phyloP scores from a whole-genome alignment of 2,329 filamentous ascomycete species.

The Claviceps pusilla region DNA sequence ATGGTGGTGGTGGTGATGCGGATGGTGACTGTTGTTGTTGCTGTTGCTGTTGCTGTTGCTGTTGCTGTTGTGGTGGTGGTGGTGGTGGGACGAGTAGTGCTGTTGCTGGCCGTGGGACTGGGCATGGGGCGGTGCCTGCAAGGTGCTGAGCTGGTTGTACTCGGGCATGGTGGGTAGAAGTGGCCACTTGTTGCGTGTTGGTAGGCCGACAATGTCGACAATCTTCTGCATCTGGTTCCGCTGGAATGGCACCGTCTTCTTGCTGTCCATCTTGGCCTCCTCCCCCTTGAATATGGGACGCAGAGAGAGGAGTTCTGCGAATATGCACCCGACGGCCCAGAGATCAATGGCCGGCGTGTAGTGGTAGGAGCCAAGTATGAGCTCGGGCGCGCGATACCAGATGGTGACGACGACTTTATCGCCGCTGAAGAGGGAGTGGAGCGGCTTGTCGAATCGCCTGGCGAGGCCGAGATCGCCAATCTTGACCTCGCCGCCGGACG shows the following conservation, averaged over 20 bases:
- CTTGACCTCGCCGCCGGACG: constrained; percentile 74
- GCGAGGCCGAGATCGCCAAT: constrained; percentile 91
- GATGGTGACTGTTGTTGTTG: constrained; percentile 16
- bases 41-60: constrained; percentile 15
- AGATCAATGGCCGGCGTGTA: constrained; percentile 95
- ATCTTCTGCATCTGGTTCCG: constrained; percentile 99
- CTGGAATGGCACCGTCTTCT: constrained; percentile 95
- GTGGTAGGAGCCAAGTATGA: constrained; percentile 82
- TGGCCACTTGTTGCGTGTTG: constrained; percentile 79
- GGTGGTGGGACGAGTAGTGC: constrained; percentile 9
- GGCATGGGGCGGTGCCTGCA: constrained; percentile 33
- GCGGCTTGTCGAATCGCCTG: constrained; percentile 81
- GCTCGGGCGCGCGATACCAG: constrained; percentile 92
- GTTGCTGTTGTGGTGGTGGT: constrained; percentile 10
- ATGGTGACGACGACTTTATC: constrained; percentile 99
- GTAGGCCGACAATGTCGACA: constrained; percentile 86
- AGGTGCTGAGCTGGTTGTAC: constrained; percentile 51
- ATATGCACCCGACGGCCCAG: constrained; percentile 97
- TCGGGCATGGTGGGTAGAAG: constrained; percentile 76
- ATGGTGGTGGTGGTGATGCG: constrained; percentile 15
- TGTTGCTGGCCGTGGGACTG: constrained; percentile 23
- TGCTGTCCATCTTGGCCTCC: constrained; percentile 96
- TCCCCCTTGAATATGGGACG: constrained; percentile 97
- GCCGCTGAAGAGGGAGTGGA: constrained; percentile 80
- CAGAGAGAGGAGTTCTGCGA: constrained; percentile 79